Evolutionary conservation across 768 basidiomycete genomes (phyloP).

Genomic region (Fomitopsis serialis): DNA sequence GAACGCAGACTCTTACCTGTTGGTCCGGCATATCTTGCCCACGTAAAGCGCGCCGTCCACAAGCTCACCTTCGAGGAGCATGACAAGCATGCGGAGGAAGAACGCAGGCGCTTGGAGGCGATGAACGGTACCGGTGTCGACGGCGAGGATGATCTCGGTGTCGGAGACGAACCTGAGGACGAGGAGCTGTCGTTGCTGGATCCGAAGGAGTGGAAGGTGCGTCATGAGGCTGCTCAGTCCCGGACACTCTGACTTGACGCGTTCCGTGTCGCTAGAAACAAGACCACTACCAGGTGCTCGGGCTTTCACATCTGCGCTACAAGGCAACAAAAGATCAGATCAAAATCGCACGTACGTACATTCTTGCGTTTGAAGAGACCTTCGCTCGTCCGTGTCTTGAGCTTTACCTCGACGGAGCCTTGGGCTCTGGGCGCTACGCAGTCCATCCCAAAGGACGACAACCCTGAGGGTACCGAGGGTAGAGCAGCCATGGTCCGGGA

Average conservation of each 20-base stretch:
- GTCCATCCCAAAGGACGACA: no score
- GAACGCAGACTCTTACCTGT: constrained; percentile 67
- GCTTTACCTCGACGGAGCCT: no score
- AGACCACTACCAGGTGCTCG: constrained; percentile 96
- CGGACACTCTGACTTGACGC: neutral
- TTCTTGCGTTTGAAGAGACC: neutral
- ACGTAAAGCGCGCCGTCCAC: constrained; percentile 70
- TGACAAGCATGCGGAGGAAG: constrained; percentile 60
- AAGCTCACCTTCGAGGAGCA: constrained; percentile 79
- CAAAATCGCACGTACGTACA: constrained; percentile 79
- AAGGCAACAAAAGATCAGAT: constrained; percentile 88
- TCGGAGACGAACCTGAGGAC: constrained; percentile 86
- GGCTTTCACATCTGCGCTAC: constrained; percentile 86
- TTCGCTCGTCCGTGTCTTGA: no score
- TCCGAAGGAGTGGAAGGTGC: constrained; percentile 97
- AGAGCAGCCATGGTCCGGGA: no score
- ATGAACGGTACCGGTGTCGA: constrained; percentile 42
- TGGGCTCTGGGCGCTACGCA: no score
- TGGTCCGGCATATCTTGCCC: constrained; percentile 82
- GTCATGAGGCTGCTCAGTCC: constrained; percentile 8
- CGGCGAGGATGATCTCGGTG: constrained; percentile 80
- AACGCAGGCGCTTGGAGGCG: constrained; percentile 44
- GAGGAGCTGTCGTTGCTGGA: constrained; percentile 68
- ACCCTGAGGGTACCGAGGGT: no score
- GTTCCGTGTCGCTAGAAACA: constrained; percentile 64